phyloP scores from a whole-genome alignment of 2,329 filamentous ascomycete genomes.

The Macrophomina tecta region DNA sequence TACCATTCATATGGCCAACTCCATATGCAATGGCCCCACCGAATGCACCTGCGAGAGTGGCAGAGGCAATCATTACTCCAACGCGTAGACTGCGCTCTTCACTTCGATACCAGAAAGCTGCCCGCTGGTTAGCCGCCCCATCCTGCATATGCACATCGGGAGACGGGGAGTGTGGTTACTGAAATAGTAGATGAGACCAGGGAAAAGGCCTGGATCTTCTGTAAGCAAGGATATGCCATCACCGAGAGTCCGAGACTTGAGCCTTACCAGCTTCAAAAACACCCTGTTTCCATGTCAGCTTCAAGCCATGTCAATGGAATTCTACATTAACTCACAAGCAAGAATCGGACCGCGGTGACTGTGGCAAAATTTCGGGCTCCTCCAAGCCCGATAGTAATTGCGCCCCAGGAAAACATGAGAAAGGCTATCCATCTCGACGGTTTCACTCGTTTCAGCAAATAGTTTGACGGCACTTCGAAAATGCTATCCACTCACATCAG shows the following conservation, averaged over 20 bases:
- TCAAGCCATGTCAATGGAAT: conserved; percentile 15
- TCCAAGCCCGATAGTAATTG: conserved; percentile 54
- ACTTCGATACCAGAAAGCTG: conserved; percentile 61
- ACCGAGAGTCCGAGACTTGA: background rate
- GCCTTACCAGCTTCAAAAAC: conserved; percentile 35
- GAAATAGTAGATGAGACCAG: conserved; percentile 54
- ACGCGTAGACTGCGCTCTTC: conserved; percentile 65
- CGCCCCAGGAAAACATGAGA: conserved; percentile 55
- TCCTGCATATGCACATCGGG: background rate
- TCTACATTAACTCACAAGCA: conserved; percentile 37
- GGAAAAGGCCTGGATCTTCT: conserved; percentile 32
- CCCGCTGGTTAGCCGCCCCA: conserved; percentile 8
- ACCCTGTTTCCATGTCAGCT: conserved; percentile 25
- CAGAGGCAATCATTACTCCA: conserved; percentile 60
- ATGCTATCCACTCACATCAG: conserved; percentile 35
- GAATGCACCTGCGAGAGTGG: conserved; percentile 61
- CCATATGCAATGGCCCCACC: conserved; percentile 63
- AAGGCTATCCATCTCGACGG: conserved; percentile 48
- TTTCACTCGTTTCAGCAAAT: conserved; percentile 64
- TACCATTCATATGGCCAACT: conserved; percentile 49
- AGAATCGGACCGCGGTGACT: conserved; percentile 49
- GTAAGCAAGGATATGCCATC: background rate
- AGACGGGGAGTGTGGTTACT: conserved; percentile 38
- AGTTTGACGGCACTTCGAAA: conserved; percentile 62
- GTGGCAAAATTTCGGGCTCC: conserved; percentile 51